These are phyloP conservation scores for Sanguinoderma infundibulare DNA, from an alignment of 1,284 basidiomycete species.

Conservation along the genomic window DNA sequence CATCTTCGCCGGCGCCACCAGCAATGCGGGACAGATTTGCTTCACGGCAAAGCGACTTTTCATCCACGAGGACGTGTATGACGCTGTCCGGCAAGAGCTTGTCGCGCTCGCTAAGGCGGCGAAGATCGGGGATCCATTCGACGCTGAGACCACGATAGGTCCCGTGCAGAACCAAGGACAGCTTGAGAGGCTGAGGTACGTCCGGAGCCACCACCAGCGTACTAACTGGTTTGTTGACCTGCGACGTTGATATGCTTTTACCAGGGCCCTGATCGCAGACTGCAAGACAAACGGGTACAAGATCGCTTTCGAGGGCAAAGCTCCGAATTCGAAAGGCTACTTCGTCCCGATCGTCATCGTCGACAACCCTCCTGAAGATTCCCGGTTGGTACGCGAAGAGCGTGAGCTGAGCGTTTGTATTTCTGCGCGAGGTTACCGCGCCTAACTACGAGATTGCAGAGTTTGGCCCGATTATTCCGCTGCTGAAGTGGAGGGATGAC, in stretches of 20 bases:
- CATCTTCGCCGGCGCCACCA: constrained; percentile 6
- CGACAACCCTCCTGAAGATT: constrained; percentile 22
- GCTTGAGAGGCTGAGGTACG: constrained; percentile 16
- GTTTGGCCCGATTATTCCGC: constrained; percentile 21
- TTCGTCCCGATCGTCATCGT: constrained; percentile 18
- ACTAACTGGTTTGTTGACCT: too few relatives aligned
- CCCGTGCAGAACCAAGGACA: constrained; percentile 18
- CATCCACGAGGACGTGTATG: constrained; percentile 19
- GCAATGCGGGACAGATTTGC: constrained; percentile 21
- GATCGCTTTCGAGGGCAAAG: constrained; percentile 10
- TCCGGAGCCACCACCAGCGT: too few relatives aligned
- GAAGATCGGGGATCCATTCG: constrained; percentile 16
- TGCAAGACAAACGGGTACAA: constrained; percentile 17
- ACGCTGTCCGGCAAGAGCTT: constrained; percentile 18
- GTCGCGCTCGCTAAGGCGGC: constrained; percentile 11
- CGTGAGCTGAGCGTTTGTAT: constrained; percentile 8
- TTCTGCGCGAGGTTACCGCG: neutral
- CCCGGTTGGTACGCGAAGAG: constrained; percentile 21
- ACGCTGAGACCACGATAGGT: constrained; percentile 11
- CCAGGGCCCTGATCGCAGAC: constrained; percentile 12
- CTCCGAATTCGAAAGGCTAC: constrained; percentile 7
- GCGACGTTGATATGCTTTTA: too few relatives aligned
- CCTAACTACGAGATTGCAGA: constrained; percentile 1
- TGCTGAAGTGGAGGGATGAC: constrained; percentile 23
- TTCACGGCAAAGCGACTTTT: constrained; percentile 21